Evolutionary conservation across 2,329 filamentous ascomycete species (phyloP).

Genomic region (Paramyrothecium roridum): DNA sequence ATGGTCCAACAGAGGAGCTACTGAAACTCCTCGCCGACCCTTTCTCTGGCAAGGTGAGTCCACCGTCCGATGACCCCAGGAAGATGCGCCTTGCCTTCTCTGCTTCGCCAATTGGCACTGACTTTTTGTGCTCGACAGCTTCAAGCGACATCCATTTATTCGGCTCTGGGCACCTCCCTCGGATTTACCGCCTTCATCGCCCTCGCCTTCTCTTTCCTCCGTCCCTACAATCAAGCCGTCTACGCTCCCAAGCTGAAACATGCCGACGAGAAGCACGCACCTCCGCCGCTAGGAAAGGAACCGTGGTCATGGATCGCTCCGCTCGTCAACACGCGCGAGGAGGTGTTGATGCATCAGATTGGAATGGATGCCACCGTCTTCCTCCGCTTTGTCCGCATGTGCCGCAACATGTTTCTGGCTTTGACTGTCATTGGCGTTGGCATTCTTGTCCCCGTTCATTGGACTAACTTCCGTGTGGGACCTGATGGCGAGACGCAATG

Average conservation of each 20-base stretch:
- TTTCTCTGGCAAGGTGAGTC: background rate
- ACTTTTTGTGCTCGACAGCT: slow-evolving; percentile 16
- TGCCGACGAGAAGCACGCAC: slow-evolving; percentile 84
- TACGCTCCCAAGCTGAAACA: slow-evolving; percentile 94
- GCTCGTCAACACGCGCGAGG: slow-evolving; percentile 73
- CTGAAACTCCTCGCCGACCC: background rate
- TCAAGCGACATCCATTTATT: slow-evolving; percentile 58
- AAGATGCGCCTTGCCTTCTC: background rate
- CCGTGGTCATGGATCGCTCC: slow-evolving; percentile 84
- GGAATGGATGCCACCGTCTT: slow-evolving; percentile 92
- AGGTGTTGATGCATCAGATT: slow-evolving; percentile 73
- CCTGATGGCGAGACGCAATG: slow-evolving; percentile 26
- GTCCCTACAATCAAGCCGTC: slow-evolving; percentile 86
- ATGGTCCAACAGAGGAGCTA: slow-evolving; percentile 2
- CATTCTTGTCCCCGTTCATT: slow-evolving; percentile 80
- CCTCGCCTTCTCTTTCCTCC: slow-evolving; percentile 80
- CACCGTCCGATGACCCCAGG: too few species aligned
- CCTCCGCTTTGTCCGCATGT: slow-evolving; percentile 85
- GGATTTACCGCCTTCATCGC: slow-evolving; percentile 72
- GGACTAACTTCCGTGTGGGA: slow-evolving; percentile 26
- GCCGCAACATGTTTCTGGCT: slow-evolving; percentile 79
- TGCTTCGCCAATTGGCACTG: background rate
- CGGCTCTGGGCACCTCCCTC: slow-evolving; percentile 77
- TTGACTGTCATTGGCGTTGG: slow-evolving; percentile 70
- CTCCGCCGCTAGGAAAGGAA: slow-evolving; percentile 82